Base-by-base conservation (phyloP, 1,284 basidiomycete species). In the Ceratobasidium sp. region DNA sequence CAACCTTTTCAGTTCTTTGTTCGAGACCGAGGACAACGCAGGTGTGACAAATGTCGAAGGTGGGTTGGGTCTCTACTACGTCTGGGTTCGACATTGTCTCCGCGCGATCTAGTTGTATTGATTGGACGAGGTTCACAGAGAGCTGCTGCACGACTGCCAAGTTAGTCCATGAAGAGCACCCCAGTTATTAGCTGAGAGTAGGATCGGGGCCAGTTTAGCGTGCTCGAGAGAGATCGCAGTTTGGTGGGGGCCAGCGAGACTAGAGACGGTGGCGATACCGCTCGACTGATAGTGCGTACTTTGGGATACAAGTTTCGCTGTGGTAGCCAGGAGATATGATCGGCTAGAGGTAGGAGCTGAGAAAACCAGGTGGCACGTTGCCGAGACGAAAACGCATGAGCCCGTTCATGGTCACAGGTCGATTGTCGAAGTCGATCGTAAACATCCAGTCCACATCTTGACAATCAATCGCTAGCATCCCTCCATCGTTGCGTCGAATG, bases 71-170 rank as follows among this genome's bases (percentile, higher is more conserved):
- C 14, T 48, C 16, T 31, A 8, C 16, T 22, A 34, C 8, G 16
- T 31, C 29, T 7, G 39, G 29, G 22, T 41, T 34, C n/a, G 48
- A 16, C 11, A 68, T 48, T 24, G 56, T 31, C 16, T 54, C n/a
- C 4, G 16, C 19, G 31, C 53, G 9, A 11, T 68, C 65, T 1
- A 22, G 29, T 9, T 56, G 9, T 3, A 68, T 39, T 5, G n/a
- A 41, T 24, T 43, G n/a, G 14, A 68, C 49, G 19, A 68, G 49
- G 5, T 6, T n/a, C n/a, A 7, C 11, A 11, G 65, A 31, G 14
- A 69, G 66, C 14, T 16, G 34, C 31, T 69, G 66, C 7, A 34
- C 9, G 53, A 11, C 14, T 11, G 68, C 34, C 9, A 58, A 27
- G 8, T 7, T 71, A 9, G 41, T 27, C 68, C 53, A 71, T 27